Evolutionary conservation across 345 rosid genomes (phyloP), one percentile per base, ranked within the genome.

Genomic region (Linum trigynum): DNA sequence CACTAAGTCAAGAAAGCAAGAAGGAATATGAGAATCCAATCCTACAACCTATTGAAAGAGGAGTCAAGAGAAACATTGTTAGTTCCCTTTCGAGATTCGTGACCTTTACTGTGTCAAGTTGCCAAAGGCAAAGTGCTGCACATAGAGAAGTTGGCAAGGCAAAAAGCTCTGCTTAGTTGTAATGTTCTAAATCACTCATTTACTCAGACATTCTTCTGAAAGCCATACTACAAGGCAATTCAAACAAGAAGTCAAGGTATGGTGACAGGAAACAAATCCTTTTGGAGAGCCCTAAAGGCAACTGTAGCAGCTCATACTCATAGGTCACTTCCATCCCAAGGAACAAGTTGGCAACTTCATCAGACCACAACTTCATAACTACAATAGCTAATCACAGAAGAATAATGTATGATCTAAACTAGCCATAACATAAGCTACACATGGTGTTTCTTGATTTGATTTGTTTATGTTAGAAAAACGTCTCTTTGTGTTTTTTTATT

Each of bases 41-140:
- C 16, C 80, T 81, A 5, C 70, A 14, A 67, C 32, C 74, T 63
- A 62, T 77, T 51, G 78, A 74, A n/a, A 79, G 74, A 62, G 58
- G 65, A 42, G 64, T 63, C 1, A 81, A 77, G 72, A 67, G 72
- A 70, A 74, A 16, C 12, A 59, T 23, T 53, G 60, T 61, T 7
- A 69, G 77, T 41, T 71, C 70, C 55, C 59, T 76, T 36, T 95
- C 98, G 37, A 84, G 91, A 55, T 92, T 89, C 80, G 89, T 92
- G 98, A 71, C 81, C 14, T 81, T 96, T 3, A 92, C 97, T 7
- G 95, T 57, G 4, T 86, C 98, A n/a, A 92, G 98, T 74, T 86
- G 95, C 32, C 86, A 82, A 57, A 89, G 96, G 74, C 86, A 80
- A 79, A 70, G 63, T 37, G 73, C 81, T 57, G 79, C 84, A 1